Percentiles rank a stretch among this genome's conserved stretches.
These are phyloP conservation scores for Magnolia officinalis DNA, from an alignment of 164 flowering plant genomes.

Conservation along the genomic window DNA sequence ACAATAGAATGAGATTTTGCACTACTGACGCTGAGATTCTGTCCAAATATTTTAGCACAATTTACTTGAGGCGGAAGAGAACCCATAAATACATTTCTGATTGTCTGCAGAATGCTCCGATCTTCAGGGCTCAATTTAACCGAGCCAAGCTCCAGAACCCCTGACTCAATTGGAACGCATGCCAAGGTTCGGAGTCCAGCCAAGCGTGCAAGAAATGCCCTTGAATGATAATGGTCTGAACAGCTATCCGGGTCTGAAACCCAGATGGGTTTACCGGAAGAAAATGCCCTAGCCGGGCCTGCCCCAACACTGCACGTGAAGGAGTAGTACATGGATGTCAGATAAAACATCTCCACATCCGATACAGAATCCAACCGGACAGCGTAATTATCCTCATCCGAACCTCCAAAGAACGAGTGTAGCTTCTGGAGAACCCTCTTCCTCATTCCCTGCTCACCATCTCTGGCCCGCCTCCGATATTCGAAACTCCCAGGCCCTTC, in stretches of 20 bases:
- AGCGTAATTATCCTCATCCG: constrained; percentile 37
- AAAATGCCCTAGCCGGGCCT: constrained; percentile 43
- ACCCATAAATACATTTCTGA: constrained; percentile 41
- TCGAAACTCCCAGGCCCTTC: background rate
- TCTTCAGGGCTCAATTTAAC: constrained; percentile 49
- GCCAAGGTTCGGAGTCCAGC: constrained; percentile 59
- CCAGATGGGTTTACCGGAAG: constrained; percentile 57
- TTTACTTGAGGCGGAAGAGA: constrained; percentile 19
- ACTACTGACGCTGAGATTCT: constrained; percentile 56
- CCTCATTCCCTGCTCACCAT: constrained; percentile 26
- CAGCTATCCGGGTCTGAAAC: constrained; percentile 37
- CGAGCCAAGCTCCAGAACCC: constrained; percentile 82
- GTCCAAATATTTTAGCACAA: constrained; percentile 64
- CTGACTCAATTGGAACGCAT: constrained; percentile 64
- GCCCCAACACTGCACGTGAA: constrained; percentile 39
- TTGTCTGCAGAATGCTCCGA: constrained; percentile 36
- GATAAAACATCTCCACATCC: constrained; percentile 64
- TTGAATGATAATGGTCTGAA: constrained; percentile 42
- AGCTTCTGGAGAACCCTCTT: constrained; percentile 62
- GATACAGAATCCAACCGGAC: constrained; percentile 38
- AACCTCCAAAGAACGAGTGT: constrained; percentile 46
- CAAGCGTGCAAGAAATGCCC: constrained; percentile 48
- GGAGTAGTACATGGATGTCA: constrained; percentile 59
- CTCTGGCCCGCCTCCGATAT: constrained; percentile 8
- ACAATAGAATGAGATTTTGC: constrained; percentile 40